Conservation (phyloP, 108 stramenopile species). For the Cyclotella distinguenda region DNA sequence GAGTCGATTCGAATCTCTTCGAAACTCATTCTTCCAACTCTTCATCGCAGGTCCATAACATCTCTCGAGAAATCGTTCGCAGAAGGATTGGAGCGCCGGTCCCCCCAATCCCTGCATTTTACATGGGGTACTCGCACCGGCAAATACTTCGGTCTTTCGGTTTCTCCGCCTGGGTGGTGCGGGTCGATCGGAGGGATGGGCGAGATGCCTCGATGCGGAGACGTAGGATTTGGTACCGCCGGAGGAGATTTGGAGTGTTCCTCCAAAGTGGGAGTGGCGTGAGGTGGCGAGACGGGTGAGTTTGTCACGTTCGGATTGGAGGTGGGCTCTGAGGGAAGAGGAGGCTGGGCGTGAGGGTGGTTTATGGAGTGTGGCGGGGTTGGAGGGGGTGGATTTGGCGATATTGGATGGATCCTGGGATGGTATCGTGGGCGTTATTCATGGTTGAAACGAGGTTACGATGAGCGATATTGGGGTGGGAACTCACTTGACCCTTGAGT, state of each 20-base stretch:
- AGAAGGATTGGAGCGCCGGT: constrained; percentile 65
- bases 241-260: constrained; percentile 60
- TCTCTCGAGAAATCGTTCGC: constrained; percentile 60
- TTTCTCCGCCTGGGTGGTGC: constrained; percentile 44
- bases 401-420: constrained; percentile 47
- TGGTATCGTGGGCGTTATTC: background rate
- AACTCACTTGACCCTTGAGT: constrained; percentile 56
- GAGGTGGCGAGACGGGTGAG: constrained; percentile 36
- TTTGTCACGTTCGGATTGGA: constrained; percentile 59
- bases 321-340: constrained; percentile 44
- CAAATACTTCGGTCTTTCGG: constrained; percentile 62
- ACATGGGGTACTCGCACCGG: constrained; percentile 68
- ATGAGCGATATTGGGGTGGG: background rate
- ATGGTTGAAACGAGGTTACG: background rate
- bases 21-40: constrained; percentile 88
- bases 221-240: constrained; percentile 56
- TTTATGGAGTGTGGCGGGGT: constrained; percentile 10
- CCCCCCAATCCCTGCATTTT: too few relatives aligned
- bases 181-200: constrained; percentile 7
- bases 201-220: constrained; percentile 39
- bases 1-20: constrained; percentile 77
- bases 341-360: constrained; percentile 19
- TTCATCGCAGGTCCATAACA: constrained; percentile 90
- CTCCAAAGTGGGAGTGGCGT: constrained; percentile 84
- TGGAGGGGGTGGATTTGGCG: constrained; percentile 20